A percentile compares a stretch with the other conserved stretches of the same genome.
Evolutionary conservation across 2,329 filamentous ascomycete species (phyloP).

Genomic region (Alternaria postmessia): DNA sequence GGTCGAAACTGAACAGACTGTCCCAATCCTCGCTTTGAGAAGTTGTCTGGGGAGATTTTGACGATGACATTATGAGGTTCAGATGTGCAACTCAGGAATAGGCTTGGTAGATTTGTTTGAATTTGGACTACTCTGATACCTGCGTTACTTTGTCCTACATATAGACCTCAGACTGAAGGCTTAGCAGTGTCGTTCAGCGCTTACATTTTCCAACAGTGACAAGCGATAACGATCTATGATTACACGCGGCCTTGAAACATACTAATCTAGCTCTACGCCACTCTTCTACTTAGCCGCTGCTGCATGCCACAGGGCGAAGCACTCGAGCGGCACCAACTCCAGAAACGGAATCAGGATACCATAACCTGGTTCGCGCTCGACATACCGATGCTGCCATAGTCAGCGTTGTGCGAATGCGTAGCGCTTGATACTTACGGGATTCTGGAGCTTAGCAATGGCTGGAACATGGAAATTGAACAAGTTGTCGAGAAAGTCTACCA

Average conservation of each 20-base stretch:
- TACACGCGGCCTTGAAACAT: background rate
- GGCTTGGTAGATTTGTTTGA: background rate
- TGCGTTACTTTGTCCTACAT: background rate
- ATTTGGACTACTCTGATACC: background rate
- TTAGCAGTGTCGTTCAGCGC: background rate
- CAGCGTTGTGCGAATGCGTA: background rate
- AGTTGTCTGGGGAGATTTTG: background rate
- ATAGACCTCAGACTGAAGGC: background rate
- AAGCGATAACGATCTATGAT: background rate
- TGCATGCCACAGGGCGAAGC: conserved; percentile 5
- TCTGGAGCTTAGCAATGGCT: background rate
- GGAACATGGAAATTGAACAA: background rate
- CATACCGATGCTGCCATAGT: background rate
- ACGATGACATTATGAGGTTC: background rate
- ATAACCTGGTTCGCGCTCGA: background rate
- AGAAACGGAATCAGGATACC: conserved; percentile 8
- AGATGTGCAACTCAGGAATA: background rate
- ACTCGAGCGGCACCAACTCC: conserved; percentile 5
- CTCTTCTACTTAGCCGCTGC: background rate
- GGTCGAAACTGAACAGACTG: background rate
- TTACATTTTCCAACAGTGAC: background rate
- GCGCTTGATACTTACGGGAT: background rate
- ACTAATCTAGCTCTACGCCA: background rate
- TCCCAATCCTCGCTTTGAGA: background rate
- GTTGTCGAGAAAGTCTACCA: conserved; percentile 4